phyloP scores from a whole-genome alignment of 2,329 filamentous ascomycete genomes.

The Talaromyces marneffei region DNA sequence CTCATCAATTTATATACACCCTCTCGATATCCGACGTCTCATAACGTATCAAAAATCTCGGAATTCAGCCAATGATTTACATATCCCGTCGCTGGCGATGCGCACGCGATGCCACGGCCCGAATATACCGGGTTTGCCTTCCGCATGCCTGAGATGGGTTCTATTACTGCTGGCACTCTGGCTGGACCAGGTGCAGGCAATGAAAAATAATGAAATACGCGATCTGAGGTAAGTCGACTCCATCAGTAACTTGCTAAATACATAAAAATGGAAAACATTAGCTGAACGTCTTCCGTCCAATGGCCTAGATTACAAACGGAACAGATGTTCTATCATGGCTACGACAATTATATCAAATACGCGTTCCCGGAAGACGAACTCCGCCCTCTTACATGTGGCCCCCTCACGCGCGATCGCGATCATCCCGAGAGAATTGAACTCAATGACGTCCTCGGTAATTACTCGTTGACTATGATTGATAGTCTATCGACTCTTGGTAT shows the following conservation, averaged over 20 bases:
- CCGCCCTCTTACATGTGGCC: slow-evolving; percentile 75
- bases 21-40: background rate
- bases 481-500: slow-evolving; percentile 92
- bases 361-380: slow-evolving; percentile 96
- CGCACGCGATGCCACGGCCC: slow-evolving; percentile 36
- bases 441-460: slow-evolving; percentile 95
- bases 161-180: slow-evolving; percentile 29
- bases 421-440: slow-evolving; percentile 77
- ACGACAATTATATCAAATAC: slow-evolving; percentile 86
- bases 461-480: slow-evolving; percentile 91
- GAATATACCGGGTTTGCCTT: slow-evolving; percentile 29
- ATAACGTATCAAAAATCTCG: background rate
- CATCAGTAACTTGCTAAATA: too few species aligned
- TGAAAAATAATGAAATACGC: slow-evolving; percentile 9
- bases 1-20: background rate
- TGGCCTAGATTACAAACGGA: slow-evolving; percentile 34
- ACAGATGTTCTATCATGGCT: slow-evolving; percentile 94
- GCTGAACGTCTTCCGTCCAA: background rate
- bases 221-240: slow-evolving; percentile 10
- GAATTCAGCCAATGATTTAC: slow-evolving; percentile 12
- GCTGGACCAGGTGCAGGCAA: slow-evolving; percentile 20
- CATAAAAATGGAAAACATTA: background rate
- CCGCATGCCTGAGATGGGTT: slow-evolving; percentile 30
- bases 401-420: slow-evolving; percentile 73
- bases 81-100: slow-evolving; percentile 30